A percentile compares a stretch with the other conserved stretches of the same genome.
Evolutionary conservation across 2,329 filamentous ascomycete genomes (phyloP).

Genomic region (Phoma sp.): DNA sequence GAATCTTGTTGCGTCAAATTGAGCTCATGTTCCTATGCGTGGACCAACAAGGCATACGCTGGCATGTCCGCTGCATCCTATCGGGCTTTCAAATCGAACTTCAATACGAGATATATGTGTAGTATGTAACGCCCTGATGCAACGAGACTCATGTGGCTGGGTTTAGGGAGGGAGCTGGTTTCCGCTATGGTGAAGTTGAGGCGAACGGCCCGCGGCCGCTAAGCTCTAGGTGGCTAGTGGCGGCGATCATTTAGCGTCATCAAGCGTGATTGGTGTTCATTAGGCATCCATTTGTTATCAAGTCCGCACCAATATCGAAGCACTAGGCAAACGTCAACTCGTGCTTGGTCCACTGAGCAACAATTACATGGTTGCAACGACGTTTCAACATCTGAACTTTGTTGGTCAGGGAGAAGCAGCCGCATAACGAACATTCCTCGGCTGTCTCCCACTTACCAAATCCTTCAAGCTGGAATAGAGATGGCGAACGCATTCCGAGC

Average conservation of each 20-base stretch:
- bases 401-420: neutral
- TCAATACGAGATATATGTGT: neutral
- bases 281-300: too few relatives aligned
- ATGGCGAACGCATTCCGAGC: constrained; percentile 1
- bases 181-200: neutral
- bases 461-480: neutral
- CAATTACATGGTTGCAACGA: too few relatives aligned
- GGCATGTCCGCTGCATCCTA: neutral
- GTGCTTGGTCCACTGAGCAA: too few relatives aligned
- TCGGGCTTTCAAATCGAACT: neutral
- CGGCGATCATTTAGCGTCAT: too few relatives aligned
- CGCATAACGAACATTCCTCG: constrained; percentile 6
- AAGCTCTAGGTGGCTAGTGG: too few relatives aligned
- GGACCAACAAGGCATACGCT: neutral
- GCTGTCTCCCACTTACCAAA: neutral
- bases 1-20: neutral
- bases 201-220: too few relatives aligned
- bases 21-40: neutral
- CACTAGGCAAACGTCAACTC: too few relatives aligned
- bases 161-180: constrained; percentile 1
- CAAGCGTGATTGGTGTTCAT: too few relatives aligned
- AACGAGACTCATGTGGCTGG: neutral
- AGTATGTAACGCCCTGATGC: constrained; percentile 7
- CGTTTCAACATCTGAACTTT: too few relatives aligned
- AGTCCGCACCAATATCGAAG: too few relatives aligned